These are phyloP conservation scores for Dryas octopetala DNA, from an alignment of 306 rosid genomes.

Conservation along the genomic window DNA sequence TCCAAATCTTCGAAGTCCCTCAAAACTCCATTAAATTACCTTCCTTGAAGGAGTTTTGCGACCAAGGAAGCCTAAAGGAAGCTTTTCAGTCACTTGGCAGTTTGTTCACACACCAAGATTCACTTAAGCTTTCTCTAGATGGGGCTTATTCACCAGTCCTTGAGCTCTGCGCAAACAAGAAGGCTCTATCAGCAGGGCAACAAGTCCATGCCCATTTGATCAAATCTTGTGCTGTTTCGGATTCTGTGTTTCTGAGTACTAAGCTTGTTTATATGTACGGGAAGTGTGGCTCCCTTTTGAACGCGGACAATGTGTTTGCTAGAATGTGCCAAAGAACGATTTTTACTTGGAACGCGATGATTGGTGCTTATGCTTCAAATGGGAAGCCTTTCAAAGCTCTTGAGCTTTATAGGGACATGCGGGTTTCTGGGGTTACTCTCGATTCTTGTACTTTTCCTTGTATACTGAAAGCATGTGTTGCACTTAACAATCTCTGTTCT, in stretches of 20 bases:
- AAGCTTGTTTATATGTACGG: constrained; percentile 65
- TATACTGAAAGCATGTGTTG: constrained; percentile 55
- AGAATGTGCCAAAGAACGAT: constrained; percentile 50
- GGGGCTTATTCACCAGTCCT: constrained; percentile 54
- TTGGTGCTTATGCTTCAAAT: constrained; percentile 60
- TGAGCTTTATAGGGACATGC: constrained; percentile 54
- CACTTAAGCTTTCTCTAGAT: constrained; percentile 29
- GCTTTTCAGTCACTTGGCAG: constrained; percentile 40
- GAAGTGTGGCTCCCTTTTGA: constrained; percentile 45
- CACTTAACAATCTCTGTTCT: constrained; percentile 20
- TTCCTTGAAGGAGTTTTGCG: constrained; percentile 28
- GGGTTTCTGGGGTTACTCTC: constrained; percentile 37
- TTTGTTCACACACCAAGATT: constrained; percentile 16
- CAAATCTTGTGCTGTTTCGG: constrained; percentile 32
- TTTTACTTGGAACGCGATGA: constrained; percentile 76
- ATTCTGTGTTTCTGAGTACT: constrained; percentile 50
- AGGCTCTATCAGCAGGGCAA: constrained; percentile 50
- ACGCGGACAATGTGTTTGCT: constrained; percentile 58
- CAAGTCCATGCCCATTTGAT: constrained; percentile 63
- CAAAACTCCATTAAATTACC: constrained; percentile 24
- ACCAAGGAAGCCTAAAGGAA: constrained; percentile 34
- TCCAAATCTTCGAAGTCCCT: constrained; percentile 17
- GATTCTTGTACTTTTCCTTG: constrained; percentile 64
- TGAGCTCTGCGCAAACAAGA: constrained; percentile 51
- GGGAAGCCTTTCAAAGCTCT: constrained; percentile 47